Percentiles rank a stretch among this genome's conserved stretches.
Evolutionary conservation across 768 basidiomycete genomes (phyloP).

Genomic region (Mycena polygramma): DNA sequence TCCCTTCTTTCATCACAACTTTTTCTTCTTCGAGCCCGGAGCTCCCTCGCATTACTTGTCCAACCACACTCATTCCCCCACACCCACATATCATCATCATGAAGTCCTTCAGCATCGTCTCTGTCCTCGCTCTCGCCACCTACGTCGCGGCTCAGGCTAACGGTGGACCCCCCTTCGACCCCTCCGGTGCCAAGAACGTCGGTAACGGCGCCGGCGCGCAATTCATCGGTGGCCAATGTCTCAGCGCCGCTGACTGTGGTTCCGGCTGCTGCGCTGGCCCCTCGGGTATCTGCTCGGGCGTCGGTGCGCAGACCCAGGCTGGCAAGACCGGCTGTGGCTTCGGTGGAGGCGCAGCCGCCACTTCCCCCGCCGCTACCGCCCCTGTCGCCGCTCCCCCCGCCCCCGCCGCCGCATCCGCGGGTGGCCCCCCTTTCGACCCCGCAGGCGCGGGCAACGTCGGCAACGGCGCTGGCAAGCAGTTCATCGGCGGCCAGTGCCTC

Average conservation of each 20-base stretch:
- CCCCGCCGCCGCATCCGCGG: neutral
- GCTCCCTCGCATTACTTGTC: slow-evolving; percentile 27
- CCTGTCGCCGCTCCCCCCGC: slow-evolving; percentile 1
- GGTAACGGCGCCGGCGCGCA: slow-evolving; percentile 30
- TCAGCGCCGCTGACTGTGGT: slow-evolving; percentile 22
- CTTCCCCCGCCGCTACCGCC: slow-evolving; percentile 6
- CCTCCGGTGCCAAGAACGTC: slow-evolving; percentile 22
- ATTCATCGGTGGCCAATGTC: slow-evolving; percentile 32
- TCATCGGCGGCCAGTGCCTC: slow-evolving; percentile 26
- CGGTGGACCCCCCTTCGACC: slow-evolving; percentile 30
- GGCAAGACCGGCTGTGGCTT: slow-evolving; percentile 33
- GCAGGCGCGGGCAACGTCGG: slow-evolving; percentile 24
- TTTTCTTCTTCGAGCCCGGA: slow-evolving; percentile 31
- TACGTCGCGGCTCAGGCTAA: slow-evolving; percentile 25
- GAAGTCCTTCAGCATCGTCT: slow-evolving; percentile 25
- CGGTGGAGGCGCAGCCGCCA: slow-evolving; percentile 2
- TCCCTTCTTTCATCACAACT: slow-evolving; percentile 31
- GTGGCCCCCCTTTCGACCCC: slow-evolving; percentile 25
- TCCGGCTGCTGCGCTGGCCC: slow-evolving; percentile 32
- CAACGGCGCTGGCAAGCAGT: slow-evolving; percentile 25
- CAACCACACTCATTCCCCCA: slow-evolving; percentile 9
- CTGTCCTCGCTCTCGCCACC: slow-evolving; percentile 26
- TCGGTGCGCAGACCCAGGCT: slow-evolving; percentile 27
- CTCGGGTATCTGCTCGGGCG: slow-evolving; percentile 29
- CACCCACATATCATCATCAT: slow-evolving; percentile 18